phyloP scores from a whole-genome alignment of 495 filamentous ascomycete species.

The Aspergillus indologenus region DNA sequence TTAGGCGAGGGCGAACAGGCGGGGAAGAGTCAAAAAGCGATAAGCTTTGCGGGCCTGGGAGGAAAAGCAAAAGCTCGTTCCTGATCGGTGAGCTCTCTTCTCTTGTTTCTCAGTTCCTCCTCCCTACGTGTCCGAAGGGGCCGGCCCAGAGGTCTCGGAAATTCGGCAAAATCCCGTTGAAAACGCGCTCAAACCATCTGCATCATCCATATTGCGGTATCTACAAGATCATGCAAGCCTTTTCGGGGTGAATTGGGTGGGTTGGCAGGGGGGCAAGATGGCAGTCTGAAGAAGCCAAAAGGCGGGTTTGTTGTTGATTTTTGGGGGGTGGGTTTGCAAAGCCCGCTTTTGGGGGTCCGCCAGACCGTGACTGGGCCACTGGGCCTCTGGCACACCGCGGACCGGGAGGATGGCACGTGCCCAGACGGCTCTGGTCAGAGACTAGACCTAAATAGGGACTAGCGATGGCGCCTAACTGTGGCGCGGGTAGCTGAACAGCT shows the following conservation, averaged over 20 bases:
- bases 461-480: conserved; percentile 9
- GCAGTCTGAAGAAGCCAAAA: background rate
- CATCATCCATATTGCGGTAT: background rate
- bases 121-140: conserved; percentile 1
- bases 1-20: conserved; percentile 31
- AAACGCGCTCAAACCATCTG: background rate
- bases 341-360: background rate
- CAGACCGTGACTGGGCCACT: background rate
- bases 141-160: background rate
- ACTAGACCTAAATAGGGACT: conserved; percentile 14
- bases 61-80: conserved; percentile 10
- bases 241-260: background rate
- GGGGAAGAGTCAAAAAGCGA: conserved; percentile 38
- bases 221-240: background rate
- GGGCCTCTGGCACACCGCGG: too few species aligned
- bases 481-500: background rate
- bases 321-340: background rate
- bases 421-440: background rate
- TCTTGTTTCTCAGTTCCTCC: conserved; percentile 5
- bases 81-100: conserved; percentile 4
- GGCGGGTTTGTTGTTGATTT: background rate
- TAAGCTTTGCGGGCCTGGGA: conserved; percentile 25
- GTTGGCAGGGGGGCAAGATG: background rate
- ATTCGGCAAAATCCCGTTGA: background rate
- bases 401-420: conserved; percentile 12